phyloP scores from a whole-genome alignment of 139 green algal species.

The Marvania coccoides region DNA sequence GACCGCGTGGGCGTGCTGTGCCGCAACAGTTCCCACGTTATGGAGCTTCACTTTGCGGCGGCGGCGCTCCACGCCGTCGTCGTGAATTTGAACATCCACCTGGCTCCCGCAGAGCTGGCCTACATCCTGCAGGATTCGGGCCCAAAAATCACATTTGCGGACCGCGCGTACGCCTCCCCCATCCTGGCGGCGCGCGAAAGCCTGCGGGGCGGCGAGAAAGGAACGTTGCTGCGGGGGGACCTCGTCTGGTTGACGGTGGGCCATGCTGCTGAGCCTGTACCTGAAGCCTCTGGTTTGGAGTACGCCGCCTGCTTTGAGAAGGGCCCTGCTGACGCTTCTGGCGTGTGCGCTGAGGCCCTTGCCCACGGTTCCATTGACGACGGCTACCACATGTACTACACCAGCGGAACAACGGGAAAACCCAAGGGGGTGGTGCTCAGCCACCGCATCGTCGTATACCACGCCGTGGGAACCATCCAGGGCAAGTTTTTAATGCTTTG shows the following conservation, averaged over 20 bases:
- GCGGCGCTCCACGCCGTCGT: conserved; percentile 58
- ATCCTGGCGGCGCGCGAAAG: conserved; percentile 16
- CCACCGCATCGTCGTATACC: conserved; percentile 53
- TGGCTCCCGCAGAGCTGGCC: conserved; percentile 58
- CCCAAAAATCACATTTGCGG: conserved; percentile 40
- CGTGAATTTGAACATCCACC: conserved; percentile 75
- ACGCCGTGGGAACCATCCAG: conserved; percentile 65
- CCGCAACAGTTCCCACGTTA: conserved; percentile 48
- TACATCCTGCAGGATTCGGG: conserved; percentile 57
- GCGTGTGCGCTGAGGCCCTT: conserved; percentile 1
- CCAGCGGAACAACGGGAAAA: conserved; percentile 46
- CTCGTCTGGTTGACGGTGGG: too few species aligned
- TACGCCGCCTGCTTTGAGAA: conserved; percentile 1
- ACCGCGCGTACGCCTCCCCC: conserved; percentile 9
- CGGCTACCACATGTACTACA: conserved; percentile 82
- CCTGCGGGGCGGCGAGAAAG: too few species aligned
- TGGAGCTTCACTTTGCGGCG: conserved; percentile 68
- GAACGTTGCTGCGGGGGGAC: too few species aligned
- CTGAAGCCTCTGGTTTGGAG: conserved; percentile 13
- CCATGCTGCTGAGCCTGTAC: too few species aligned
- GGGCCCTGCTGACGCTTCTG: neutral
- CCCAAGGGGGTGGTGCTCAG: conserved; percentile 59
- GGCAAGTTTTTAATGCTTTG: conserved; percentile 21
- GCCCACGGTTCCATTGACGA: conserved; percentile 20
- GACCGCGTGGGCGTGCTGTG: conserved; percentile 57